Conservation (phyloP, 345 rosid species). For the Brassica carinata region DNA sequence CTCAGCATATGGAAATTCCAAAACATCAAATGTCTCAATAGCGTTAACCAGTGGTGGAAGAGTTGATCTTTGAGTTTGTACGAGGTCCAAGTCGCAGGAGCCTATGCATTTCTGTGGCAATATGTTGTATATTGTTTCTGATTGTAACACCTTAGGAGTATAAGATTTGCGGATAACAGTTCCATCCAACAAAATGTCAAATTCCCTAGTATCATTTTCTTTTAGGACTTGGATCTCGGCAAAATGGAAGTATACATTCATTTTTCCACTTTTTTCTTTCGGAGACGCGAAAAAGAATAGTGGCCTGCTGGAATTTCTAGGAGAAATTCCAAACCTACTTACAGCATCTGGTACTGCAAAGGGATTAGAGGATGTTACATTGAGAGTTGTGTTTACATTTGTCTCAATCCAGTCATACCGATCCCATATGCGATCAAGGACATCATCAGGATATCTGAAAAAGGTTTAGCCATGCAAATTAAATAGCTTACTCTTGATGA, state of each 20-base stretch:
- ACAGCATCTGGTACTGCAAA: constrained; percentile 29
- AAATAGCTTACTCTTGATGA: not conserved
- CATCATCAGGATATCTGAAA: constrained; percentile 6
- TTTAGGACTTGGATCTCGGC: constrained; percentile 8
- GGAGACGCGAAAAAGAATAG: not conserved
- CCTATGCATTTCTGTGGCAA: not conserved
- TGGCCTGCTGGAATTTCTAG: not conserved
- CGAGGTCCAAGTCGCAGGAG: not conserved
- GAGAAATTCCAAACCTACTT: constrained; percentile 9
- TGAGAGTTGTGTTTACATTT: constrained; percentile 5
- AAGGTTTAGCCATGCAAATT: not conserved
- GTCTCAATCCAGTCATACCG: not conserved
- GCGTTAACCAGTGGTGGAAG: constrained; percentile 43
- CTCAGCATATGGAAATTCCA: constrained; percentile 26
- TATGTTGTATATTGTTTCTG: not conserved
- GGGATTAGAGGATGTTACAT: constrained; percentile 1
- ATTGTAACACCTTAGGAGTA: constrained; percentile 12
- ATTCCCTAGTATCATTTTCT: constrained; percentile 4
- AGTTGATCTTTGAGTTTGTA: constrained; percentile 18
- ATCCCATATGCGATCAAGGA: constrained; percentile 18
- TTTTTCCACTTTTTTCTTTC: not conserved
- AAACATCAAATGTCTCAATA: constrained; percentile 22
- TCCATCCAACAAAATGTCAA: not conserved
- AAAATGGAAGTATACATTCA: constrained; percentile 5
- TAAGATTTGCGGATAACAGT: not conserved